Base-by-base conservation (phyloP, 352 stramenopile genomes). In the Globisporangium spinosum region DNA sequence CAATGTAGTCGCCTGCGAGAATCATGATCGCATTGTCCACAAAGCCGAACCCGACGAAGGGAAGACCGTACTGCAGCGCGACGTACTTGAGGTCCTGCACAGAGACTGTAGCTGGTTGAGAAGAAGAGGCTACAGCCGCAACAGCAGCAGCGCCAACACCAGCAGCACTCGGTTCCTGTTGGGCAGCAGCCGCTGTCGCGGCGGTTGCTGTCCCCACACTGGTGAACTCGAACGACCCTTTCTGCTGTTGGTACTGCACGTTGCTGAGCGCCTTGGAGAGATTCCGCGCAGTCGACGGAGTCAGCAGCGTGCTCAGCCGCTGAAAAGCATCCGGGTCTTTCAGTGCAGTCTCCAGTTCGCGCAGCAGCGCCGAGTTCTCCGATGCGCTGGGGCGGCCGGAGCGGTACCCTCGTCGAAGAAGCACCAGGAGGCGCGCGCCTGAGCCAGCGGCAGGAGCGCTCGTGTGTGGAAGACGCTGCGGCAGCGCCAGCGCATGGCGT, bases 21-120 rank as follows among this genome's bases (percentile, higher is more conserved):
- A 97, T 92, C 81, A 99, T 96, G 71, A 99, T 98, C 40, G 87
- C 81, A 78, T 99, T 99, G 79, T 99, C 97, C 71, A 99, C 96
- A 47, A 99, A 98, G 29, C 97, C 97, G 77, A 99, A 99, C 49
- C 96, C 96, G 17, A 99, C 78, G 73, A 99, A 99, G 2, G 97
- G 96, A 62, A 98, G 78, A 1, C 80, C 89, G 35, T 87, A 63
- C 69, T 90, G 73, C 62, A 93, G 45, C 56, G 82, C 83, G 29
- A 92, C 72, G 68, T 84, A 75, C 77, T 89, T 85, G 62, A 92
- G 77, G 35, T 87, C 82, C 35, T 79, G 70, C 58, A 77, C 64
- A 25, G 83, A 83, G 17, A 85, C 70, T 1, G 63, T 69, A 17
- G 47, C 65, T 43, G 57, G 22, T 15, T 29, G 27, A 7, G 29